These are phyloP conservation scores for Malassezia yamatoensis DNA, from an alignment of 1,284 basidiomycete genomes.

Conservation along the genomic window DNA sequence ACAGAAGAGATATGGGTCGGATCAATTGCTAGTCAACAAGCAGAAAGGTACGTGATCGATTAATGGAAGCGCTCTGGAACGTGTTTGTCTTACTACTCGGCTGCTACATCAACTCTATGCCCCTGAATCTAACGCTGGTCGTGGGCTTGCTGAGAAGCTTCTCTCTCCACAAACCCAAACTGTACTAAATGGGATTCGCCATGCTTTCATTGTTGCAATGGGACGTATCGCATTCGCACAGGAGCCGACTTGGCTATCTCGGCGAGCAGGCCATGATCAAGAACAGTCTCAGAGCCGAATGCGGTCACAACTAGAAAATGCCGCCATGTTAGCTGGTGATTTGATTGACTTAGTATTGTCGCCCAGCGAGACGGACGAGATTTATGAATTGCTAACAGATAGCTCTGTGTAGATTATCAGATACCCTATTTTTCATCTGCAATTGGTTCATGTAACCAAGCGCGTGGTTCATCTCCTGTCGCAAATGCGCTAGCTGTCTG, in stretches of 20 bases:
- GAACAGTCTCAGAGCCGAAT: not conserved
- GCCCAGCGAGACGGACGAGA: slow-evolving; percentile 33
- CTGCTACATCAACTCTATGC: slow-evolving; percentile 31
- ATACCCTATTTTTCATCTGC: slow-evolving; percentile 7
- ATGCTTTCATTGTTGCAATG: slow-evolving; percentile 32
- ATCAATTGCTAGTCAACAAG: not conserved
- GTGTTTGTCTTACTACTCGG: slow-evolving; percentile 27
- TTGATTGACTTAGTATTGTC: slow-evolving; percentile 34
- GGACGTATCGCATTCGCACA: slow-evolving; percentile 30
- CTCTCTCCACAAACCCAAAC: slow-evolving; percentile 27
- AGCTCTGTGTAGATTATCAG: not conserved
- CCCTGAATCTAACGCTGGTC: not conserved
- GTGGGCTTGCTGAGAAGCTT: slow-evolving; percentile 23
- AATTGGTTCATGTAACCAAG: slow-evolving; percentile 9
- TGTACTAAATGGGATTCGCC: slow-evolving; percentile 35
- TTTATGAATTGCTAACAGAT: slow-evolving; percentile 27
- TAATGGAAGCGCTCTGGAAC: slow-evolving; percentile 18
- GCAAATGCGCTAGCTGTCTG: slow-evolving; percentile 20
- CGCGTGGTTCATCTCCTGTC: slow-evolving; percentile 8
- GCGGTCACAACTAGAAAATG: slow-evolving; percentile 21
- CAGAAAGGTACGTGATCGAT: not conserved
- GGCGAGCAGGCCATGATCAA: not conserved
- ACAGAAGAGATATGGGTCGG: slow-evolving; percentile 25
- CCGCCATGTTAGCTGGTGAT: slow-evolving; percentile 30
- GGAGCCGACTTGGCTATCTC: slow-evolving; percentile 35